Conservation (phyloP, 768 basidiomycete genomes). For the Pulveroboletus sp. region DNA sequence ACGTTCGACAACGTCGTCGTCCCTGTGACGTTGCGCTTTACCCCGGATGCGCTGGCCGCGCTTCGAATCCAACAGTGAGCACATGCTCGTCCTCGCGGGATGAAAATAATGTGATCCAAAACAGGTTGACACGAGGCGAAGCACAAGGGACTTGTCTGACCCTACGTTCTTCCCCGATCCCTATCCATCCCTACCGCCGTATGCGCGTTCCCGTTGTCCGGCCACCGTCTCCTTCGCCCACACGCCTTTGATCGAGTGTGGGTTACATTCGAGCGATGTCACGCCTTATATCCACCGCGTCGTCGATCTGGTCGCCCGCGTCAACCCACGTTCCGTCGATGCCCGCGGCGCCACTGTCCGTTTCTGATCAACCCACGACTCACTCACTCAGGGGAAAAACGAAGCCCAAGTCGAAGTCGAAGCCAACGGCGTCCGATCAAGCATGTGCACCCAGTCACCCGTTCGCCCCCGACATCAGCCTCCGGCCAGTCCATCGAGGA, state of each 20-base stretch:
- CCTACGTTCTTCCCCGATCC: background rate
- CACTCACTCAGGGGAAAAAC: background rate
- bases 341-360: background rate
- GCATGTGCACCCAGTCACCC: constrained; percentile 22
- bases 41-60: background rate
- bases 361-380: no score
- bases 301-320: background rate
- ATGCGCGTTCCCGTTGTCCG: background rate
- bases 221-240: background rate
- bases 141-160: background rate
- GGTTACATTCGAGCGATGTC: constrained; percentile 4
- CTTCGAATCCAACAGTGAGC: constrained; percentile 3
- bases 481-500: no score
- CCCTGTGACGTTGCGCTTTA: constrained; percentile 5
- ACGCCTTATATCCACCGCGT: background rate
- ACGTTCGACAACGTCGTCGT: background rate
- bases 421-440: background rate
- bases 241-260: constrained; percentile 1
- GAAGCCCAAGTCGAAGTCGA: background rate
- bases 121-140: background rate
- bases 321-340: constrained; percentile 5
- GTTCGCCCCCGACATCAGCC: constrained; percentile 16
- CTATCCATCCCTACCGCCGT: constrained; percentile 1
- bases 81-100: background rate
- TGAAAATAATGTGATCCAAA: background rate